These are phyloP conservation scores for Penicillium crustosum DNA, from an alignment of 2,329 filamentous ascomycete species.

Conservation along the genomic window DNA sequence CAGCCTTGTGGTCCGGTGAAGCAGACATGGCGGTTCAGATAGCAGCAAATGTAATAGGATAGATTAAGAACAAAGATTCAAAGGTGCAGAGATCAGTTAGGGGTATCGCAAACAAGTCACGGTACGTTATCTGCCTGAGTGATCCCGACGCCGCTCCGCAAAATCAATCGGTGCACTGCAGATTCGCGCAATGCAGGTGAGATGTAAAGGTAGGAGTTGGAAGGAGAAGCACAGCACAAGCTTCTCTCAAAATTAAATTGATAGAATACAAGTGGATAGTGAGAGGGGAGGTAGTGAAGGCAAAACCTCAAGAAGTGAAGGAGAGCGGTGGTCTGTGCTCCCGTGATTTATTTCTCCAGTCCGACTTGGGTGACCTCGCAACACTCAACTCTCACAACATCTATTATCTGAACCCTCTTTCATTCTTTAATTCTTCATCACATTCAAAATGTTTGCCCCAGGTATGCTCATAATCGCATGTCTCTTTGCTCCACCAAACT, in stretches of 20 bases:
- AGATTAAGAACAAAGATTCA: not conserved
- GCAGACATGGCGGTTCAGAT: constrained; percentile 36
- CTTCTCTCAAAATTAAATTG: not conserved
- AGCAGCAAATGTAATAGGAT: not conserved
- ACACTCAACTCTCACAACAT: constrained; percentile 10
- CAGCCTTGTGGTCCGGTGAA: constrained; percentile 35
- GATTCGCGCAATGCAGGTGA: not conserved
- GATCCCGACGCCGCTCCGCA: constrained; percentile 11
- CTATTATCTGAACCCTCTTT: not conserved
- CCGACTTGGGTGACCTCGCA: not conserved
- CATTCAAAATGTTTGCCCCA: constrained; percentile 36
- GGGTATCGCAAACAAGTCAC: constrained; percentile 11
- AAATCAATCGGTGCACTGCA: not conserved
- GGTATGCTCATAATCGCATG: constrained; percentile 20
- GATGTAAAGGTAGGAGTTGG: not conserved
- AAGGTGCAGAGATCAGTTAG: not conserved
- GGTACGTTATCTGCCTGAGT: constrained; percentile 10
- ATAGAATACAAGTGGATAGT: constrained; percentile 1
- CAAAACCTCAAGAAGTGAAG: constrained; percentile 18
- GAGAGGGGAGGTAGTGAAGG: constrained; percentile 11
- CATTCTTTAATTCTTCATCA: not conserved
- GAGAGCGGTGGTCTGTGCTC: constrained; percentile 28
- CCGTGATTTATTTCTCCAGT: constrained; percentile 27
- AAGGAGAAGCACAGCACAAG: not conserved
- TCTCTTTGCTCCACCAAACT: not conserved